phyloP scores from a whole-genome alignment of 257 asterid genomes.

The Petunia secreta region DNA sequence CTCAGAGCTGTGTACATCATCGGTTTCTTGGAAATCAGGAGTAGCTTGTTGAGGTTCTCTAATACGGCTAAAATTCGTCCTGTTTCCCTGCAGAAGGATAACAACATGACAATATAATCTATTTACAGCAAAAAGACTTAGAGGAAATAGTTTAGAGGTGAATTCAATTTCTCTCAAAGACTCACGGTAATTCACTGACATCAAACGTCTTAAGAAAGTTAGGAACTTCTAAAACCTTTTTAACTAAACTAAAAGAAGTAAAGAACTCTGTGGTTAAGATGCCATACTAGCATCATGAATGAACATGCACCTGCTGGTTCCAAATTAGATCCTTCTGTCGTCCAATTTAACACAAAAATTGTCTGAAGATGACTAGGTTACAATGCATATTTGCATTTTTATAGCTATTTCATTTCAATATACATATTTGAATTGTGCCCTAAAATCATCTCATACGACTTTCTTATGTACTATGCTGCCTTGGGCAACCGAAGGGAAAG shows the following conservation, averaged over 20 bases:
- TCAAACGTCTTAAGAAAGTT: not conserved
- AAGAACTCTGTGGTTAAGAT: slow-evolving; percentile 19
- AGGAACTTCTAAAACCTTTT: not conserved
- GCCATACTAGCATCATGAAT: not conserved
- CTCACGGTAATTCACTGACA: not conserved
- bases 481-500: not conserved
- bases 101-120: not conserved
- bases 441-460: not conserved
- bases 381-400: slow-evolving; percentile 10
- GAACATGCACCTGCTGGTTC: not conserved
- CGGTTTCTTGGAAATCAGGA: slow-evolving; percentile 51
- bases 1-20: slow-evolving; percentile 54
- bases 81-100: slow-evolving; percentile 64
- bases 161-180: not conserved
- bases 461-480: slow-evolving; percentile 11
- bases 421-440: slow-evolving; percentile 14
- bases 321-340: not conserved
- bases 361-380: slow-evolving; percentile 10
- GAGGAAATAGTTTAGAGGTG: slow-evolving; percentile 4
- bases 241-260: slow-evolving; percentile 14
- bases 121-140: not conserved
- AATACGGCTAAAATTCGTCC: slow-evolving; percentile 59
- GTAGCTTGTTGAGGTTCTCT: slow-evolving; percentile 52
- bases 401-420: not conserved
- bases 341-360: not conserved